phyloP scores from a whole-genome alignment of 208 protist species.

The Leishmania amazonensis region DNA sequence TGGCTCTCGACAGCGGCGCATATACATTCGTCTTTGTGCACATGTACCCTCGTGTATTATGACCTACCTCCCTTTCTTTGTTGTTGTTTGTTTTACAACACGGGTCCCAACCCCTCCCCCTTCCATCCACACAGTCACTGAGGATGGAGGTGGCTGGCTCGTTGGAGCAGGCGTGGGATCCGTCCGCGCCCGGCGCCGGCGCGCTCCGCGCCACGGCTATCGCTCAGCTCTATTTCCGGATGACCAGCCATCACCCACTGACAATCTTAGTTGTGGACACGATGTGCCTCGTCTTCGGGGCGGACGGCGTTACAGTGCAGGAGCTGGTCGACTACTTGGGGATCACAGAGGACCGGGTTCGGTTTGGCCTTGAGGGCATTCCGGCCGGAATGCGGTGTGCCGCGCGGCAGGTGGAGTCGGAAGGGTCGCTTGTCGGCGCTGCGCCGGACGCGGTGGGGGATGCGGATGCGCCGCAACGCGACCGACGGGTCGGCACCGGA shows the following conservation, averaged over 20 bases:
- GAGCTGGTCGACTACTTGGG: conserved; percentile 78
- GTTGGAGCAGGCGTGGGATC: conserved; percentile 46
- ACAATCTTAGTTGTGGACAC: conserved; percentile 74
- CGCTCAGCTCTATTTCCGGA: conserved; percentile 82
- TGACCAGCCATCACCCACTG: conserved; percentile 58
- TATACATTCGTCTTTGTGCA: not conserved
- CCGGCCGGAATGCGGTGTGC: conserved; percentile 71
- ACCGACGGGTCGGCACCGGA: not conserved
- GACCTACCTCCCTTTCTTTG: not conserved
- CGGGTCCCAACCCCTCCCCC: not conserved
- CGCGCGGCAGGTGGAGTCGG: conserved; percentile 44
- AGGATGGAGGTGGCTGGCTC: conserved; percentile 6
- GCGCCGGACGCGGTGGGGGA: not conserved
- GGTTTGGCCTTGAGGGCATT: conserved; percentile 57
- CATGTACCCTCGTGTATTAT: not conserved
- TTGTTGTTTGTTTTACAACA: not conserved
- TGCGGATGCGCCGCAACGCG: not conserved
- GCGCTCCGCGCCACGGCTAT: conserved; percentile 67
- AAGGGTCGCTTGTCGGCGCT: conserved; percentile 5
- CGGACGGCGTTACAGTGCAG: conserved; percentile 58
- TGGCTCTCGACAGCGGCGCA: not conserved
- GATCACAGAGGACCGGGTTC: conserved; percentile 48
- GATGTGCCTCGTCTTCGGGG: conserved; percentile 72
- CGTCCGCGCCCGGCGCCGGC: conserved; percentile 70
- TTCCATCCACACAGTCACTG: not conserved